These are phyloP conservation scores for Biscutella laevigata DNA, from an alignment of 441 rosid species.

Conservation along the genomic window DNA sequence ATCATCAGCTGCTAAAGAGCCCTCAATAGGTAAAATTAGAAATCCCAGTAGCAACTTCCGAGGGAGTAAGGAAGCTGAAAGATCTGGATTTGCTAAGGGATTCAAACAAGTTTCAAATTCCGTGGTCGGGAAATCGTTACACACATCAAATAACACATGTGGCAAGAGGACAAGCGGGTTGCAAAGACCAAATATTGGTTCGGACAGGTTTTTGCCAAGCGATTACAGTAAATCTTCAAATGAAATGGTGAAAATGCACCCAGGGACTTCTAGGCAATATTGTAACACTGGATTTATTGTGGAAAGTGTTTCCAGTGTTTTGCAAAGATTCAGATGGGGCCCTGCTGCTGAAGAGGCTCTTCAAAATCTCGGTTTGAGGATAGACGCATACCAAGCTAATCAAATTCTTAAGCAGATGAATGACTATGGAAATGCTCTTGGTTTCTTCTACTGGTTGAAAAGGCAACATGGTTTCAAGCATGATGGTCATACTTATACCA, in stretches of 20 bases:
- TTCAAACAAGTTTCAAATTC: conserved; percentile 34
- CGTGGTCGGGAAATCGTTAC: conserved; percentile 1
- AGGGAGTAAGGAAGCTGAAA: conserved; percentile 35
- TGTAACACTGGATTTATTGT: conserved; percentile 33
- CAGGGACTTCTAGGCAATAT: conserved; percentile 33
- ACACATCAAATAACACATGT: conserved; percentile 24
- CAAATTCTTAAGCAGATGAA: conserved; percentile 73
- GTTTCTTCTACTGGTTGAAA: conserved; percentile 77
- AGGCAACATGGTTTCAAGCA: conserved; percentile 60
- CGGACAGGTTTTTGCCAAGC: conserved; percentile 29
- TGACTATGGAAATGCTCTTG: conserved; percentile 70
- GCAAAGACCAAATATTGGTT: conserved; percentile 32
- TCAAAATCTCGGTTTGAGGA: conserved; percentile 34
- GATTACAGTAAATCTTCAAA: conserved; percentile 31
- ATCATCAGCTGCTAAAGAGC: conserved; percentile 34
- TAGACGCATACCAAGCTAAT: conserved; percentile 80
- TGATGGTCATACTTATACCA: conserved; percentile 83
- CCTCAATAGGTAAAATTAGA: conserved; percentile 21
- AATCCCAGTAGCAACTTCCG: conserved; percentile 27
- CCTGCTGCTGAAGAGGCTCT: conserved; percentile 66
- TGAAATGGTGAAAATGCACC: conserved; percentile 32
- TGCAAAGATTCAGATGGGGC: conserved; percentile 57
- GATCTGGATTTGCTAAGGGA: conserved; percentile 33
- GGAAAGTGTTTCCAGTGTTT: conserved; percentile 46
- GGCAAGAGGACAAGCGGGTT: conserved; percentile 37